Base-by-base conservation (phyloP, 805 yeast genomes). In the Ogataea thermomethanolica region DNA sequence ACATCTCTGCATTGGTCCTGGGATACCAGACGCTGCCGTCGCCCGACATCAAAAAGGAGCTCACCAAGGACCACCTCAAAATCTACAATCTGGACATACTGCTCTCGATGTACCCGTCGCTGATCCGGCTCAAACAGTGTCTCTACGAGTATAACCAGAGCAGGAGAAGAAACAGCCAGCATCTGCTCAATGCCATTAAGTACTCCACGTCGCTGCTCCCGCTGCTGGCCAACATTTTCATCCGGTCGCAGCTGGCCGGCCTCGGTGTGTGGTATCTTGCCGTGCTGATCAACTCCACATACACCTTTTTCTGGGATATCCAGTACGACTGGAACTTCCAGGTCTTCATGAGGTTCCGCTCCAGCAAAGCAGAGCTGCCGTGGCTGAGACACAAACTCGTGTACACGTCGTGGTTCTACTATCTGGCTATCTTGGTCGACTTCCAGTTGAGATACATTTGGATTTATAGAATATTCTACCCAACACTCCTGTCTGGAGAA, bases 301-400 rank as follows among this genome's bases (percentile, higher is more conserved):
- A 84, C 59, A 75, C 95, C 11, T 84, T 87, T 45, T 65, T 78
- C 40, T 93, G 99, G 99, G 99, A 93, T 61, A 62, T 91, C 9
- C 73, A 74, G 36, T 78, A 78, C 73, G 99, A 93, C 65, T 93
- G 99, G 99, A 78, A 79, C 31, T 69, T 88, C 35, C 73, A 74
- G 8, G 53, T 84, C 7, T 68, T 84, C 52, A 69, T 67, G 32
- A 49, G 54, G 27, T 53, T 58, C 25, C 35, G 60, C 22, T 37
- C 43, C 11, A 39, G 49, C 7, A 36, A 44, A 12, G 35, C 41
- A 7, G 46, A 47, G 12, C 31, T 47, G 3, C 53, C 53, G 3
- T 13, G 57, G 1, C 44, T 67, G 24, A 55, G 72, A 44, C 46
- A 54, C 15, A 56, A 46, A 22, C 33, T 64, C n/a, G 46, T 60